Evolutionary conservation across 2,329 filamentous ascomycete genomes (phyloP).

Genomic region (Harringtonia aguacate): DNA sequence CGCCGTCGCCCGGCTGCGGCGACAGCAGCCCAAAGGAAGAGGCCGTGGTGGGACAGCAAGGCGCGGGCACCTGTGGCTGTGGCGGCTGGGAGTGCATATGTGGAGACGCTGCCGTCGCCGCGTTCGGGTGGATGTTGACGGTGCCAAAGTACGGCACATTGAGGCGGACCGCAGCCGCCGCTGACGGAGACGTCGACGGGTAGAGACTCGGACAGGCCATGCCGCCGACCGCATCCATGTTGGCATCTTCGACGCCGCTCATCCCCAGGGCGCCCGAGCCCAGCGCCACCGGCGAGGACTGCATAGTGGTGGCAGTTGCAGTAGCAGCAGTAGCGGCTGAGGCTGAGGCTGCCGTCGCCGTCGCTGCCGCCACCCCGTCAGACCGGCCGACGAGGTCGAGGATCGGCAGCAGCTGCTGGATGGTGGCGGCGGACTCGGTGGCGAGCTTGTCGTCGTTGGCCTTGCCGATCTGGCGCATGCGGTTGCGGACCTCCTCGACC

Average conservation of each 20-base stretch:
- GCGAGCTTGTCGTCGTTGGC: slow-evolving; percentile 29
- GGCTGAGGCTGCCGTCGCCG: not conserved
- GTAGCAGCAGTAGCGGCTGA: not conserved
- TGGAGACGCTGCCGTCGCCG: not conserved
- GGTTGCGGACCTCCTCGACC: slow-evolving; percentile 23
- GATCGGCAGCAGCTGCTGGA: slow-evolving; percentile 31
- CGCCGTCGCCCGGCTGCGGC: not conserved
- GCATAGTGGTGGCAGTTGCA: too few species aligned
- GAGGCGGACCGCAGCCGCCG: slow-evolving; percentile 20
- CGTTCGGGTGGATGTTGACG: slow-evolving; percentile 26
- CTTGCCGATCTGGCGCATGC: slow-evolving; percentile 26
- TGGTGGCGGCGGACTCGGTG: slow-evolving; percentile 29
- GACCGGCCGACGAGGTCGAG: slow-evolving; percentile 17
- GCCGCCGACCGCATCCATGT: too few species aligned
- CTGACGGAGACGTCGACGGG: not conserved
- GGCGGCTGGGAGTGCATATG: not conserved
- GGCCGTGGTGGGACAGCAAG: not conserved
- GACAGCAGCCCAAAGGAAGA: not conserved
- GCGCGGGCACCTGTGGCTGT: too few species aligned
- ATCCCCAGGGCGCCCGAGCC: too few species aligned
- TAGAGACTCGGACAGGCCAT: too few species aligned
- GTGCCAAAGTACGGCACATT: slow-evolving; percentile 36
- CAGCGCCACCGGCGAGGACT: too few species aligned
- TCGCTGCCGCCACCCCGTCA: slow-evolving; percentile 4
- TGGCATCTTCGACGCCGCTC: too few species aligned